Percentiles rank a stretch among this genome's conserved stretches.
phyloP scores from a whole-genome alignment of 345 rosid genomes.

The Conringia planisiliqua region DNA sequence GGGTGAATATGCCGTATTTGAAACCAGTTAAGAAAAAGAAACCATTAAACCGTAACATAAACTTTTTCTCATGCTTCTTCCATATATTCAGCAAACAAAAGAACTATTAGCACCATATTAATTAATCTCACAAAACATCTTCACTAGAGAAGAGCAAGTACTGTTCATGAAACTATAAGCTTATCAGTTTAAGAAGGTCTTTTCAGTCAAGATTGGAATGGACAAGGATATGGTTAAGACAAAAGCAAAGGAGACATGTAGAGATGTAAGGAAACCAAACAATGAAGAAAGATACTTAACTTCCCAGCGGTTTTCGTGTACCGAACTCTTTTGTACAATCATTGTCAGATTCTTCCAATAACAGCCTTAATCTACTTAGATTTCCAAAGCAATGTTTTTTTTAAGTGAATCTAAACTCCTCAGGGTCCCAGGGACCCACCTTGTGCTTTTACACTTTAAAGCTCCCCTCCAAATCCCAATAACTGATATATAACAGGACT shows the following conservation, averaged over 20 bases:
- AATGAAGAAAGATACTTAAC: slow-evolving; percentile 67
- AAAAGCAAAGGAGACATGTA: slow-evolving; percentile 52
- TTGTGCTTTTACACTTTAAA: slow-evolving; percentile 58
- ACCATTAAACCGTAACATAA: background rate
- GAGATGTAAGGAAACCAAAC: slow-evolving; percentile 41
- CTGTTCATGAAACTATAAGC: background rate
- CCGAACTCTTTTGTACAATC: slow-evolving; percentile 52
- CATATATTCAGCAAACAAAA: background rate
- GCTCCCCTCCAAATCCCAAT: slow-evolving; percentile 44
- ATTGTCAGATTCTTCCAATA: slow-evolving; percentile 64
- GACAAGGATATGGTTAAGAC: slow-evolving; percentile 29
- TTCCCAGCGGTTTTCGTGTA: slow-evolving; percentile 54
- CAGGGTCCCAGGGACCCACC: slow-evolving; percentile 49
- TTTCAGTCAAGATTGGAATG: slow-evolving; percentile 10
- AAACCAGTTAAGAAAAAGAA: background rate
- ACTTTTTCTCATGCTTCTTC: background rate
- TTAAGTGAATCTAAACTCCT: slow-evolving; percentile 60
- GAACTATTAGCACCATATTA: background rate
- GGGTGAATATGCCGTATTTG: slow-evolving; percentile 9
- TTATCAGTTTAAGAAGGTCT: slow-evolving; percentile 2
- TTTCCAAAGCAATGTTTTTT: slow-evolving; percentile 49
- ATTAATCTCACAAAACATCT: slow-evolving; percentile 7
- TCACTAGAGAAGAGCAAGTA: background rate
- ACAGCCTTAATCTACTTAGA: slow-evolving; percentile 69
- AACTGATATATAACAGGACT: slow-evolving; percentile 47